Conservation (phyloP, 768 basidiomycete species). For the Exidia glandulosa region DNA sequence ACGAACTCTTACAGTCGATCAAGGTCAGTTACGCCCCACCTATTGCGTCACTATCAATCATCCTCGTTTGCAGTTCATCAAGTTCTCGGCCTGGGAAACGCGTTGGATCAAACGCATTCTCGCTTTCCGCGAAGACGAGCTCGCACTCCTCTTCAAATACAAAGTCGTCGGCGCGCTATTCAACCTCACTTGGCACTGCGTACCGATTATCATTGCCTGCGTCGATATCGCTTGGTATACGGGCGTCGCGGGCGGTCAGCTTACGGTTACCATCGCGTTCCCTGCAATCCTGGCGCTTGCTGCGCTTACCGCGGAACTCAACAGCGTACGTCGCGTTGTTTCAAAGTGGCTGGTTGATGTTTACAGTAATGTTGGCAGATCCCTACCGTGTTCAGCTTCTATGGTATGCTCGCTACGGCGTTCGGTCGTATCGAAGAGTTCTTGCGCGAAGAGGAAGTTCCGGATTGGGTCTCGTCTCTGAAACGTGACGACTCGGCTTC, state of each 20-base stretch:
- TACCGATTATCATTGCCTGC: not conserved
- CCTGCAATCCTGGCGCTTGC: not conserved
- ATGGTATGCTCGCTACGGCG: not conserved
- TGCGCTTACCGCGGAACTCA: not conserved
- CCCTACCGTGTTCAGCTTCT: not conserved
- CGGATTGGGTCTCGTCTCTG: conserved; percentile 65
- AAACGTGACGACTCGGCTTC: conserved; percentile 20
- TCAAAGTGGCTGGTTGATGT: not conserved
- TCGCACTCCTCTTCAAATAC: not conserved
- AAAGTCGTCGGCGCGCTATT: not conserved
- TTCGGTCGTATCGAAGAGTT: conserved; percentile 70
- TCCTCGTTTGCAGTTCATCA: not conserved
- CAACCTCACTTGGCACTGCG: not conserved
- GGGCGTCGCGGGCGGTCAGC: not conserved
- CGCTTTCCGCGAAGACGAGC: not conserved
- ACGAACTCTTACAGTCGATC: not conserved
- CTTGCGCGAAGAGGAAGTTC: conserved; percentile 66
- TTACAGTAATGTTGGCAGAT: not conserved
- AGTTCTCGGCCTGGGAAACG: not conserved
- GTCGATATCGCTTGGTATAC: not conserved
- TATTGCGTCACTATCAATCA: no score
- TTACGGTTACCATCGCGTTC: not conserved
- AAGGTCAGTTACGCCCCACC: not conserved
- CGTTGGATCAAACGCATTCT: not conserved
- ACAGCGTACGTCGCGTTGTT: not conserved